Percentiles rank a stretch among this genome's conserved stretches.
These are phyloP conservation scores for Nasturtium officinale DNA, from an alignment of 345 rosid genomes.

Conservation along the genomic window DNA sequence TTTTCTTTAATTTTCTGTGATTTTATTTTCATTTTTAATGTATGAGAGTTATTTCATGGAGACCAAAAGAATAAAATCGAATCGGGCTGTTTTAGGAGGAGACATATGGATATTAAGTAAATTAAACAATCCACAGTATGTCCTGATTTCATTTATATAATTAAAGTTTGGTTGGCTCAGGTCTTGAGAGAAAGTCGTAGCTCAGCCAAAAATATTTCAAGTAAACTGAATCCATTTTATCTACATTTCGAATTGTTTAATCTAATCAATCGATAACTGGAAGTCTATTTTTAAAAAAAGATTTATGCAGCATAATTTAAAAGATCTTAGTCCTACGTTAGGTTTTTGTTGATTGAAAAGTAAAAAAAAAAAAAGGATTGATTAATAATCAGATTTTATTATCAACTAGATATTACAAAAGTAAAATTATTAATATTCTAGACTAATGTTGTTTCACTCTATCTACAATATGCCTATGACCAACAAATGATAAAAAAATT, in stretches of 20 bases:
- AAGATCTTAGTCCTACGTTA: neutral
- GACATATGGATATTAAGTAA: slow-evolving; percentile 3
- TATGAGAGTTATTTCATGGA: neutral
- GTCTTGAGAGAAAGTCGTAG: slow-evolving; percentile 15
- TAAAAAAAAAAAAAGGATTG: neutral
- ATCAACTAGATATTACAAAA: neutral
- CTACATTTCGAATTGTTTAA: neutral
- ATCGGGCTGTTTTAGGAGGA: slow-evolving; percentile 14
- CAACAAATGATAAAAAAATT: too few relatives aligned
- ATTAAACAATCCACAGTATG: neutral
- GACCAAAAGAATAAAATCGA: slow-evolving; percentile 28
- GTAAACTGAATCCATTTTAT: neutral
- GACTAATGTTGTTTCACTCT: neutral
- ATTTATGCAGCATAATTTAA: neutral
- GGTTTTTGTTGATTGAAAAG: neutral
- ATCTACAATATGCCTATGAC: neutral
- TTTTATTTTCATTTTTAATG: neutral
- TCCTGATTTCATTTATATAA: neutral
- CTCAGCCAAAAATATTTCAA: neutral
- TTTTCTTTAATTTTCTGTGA: neutral
- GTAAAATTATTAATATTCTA: neutral
- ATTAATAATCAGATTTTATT: neutral
- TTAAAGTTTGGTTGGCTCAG: slow-evolving; percentile 3
- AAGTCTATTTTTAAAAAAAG: neutral
- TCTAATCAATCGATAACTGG: neutral